Conservation (phyloP, 2,329 filamentous ascomycete species). For the Colletotrichum aenigma region DNA sequence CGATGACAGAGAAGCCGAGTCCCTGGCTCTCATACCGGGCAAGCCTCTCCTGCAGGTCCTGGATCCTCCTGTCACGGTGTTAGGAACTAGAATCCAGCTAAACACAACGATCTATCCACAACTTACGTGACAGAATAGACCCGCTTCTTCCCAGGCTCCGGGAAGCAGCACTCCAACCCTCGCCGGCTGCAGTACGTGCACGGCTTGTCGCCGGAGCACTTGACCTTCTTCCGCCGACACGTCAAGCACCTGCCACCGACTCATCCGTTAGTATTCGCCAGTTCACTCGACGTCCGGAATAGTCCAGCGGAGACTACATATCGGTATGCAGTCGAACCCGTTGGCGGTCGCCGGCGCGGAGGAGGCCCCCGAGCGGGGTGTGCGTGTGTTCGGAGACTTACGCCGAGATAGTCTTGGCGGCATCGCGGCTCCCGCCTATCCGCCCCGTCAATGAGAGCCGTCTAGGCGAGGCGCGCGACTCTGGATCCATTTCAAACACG, state of each 20-base stretch:
- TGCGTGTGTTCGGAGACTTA: constrained; percentile 1
- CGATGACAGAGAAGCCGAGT: not conserved
- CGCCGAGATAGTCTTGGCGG: constrained; percentile 14
- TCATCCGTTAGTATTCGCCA: not conserved
- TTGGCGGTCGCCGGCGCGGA: not conserved
- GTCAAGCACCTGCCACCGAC: constrained; percentile 13
- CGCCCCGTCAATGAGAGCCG: not conserved
- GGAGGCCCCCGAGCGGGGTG: not conserved
- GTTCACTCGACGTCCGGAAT: too few relatives aligned
- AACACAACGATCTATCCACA: too few relatives aligned
- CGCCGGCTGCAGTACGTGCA: constrained; percentile 18
- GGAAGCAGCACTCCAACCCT: constrained; percentile 3
- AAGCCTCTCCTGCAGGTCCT: constrained; percentile 21
- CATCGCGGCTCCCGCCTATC: not conserved
- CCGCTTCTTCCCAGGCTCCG: constrained; percentile 12
- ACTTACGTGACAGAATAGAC: constrained; percentile 21
- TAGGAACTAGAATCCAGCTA: not conserved
- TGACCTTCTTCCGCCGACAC: constrained; percentile 17
- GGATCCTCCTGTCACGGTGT: constrained; percentile 5
- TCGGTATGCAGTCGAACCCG: not conserved
- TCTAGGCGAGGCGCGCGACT: not conserved
- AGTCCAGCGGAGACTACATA: not conserved
- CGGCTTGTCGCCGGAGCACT: constrained; percentile 16
- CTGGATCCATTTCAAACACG: not conserved
- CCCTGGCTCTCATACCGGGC: constrained; percentile 20